These are phyloP conservation scores for Austroboletus niveus DNA, from an alignment of 1,284 basidiomycete genomes.

Conservation along the genomic window DNA sequence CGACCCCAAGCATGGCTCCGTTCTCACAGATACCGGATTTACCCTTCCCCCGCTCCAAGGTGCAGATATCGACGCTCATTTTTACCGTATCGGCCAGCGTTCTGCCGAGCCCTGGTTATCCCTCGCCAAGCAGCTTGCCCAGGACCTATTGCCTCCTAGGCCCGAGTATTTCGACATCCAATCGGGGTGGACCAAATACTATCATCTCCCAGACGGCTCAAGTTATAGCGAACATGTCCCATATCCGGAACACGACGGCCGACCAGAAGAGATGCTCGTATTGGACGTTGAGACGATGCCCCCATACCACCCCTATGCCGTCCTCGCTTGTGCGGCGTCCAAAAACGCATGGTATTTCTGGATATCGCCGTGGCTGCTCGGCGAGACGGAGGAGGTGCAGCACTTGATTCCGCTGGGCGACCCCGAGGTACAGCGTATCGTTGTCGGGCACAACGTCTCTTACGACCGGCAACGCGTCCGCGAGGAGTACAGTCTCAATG, in stretches of 20 bases:
- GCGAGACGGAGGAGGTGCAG: conserved; percentile 55
- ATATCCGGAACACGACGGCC: conserved; percentile 57
- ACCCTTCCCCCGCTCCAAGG: conserved; percentile 86
- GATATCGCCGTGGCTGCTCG: conserved; percentile 92
- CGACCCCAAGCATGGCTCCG: conserved; percentile 77
- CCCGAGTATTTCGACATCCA: conserved; percentile 73
- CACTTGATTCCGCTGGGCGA: conserved; percentile 80
- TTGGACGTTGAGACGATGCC: conserved; percentile 93
- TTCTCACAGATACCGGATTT: conserved; percentile 77
- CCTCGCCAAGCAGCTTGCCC: conserved; percentile 67
- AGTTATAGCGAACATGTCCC: conserved; percentile 64
- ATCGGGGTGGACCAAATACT: conserved; percentile 92
- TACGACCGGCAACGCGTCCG: conserved; percentile 86
- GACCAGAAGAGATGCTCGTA: conserved; percentile 71
- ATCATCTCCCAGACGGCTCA: conserved; percentile 61
- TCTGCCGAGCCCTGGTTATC: conserved; percentile 82
- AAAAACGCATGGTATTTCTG: conserved; percentile 91
- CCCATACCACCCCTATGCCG: conserved; percentile 73
- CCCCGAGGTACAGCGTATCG: conserved; percentile 52
- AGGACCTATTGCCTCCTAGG: conserved; percentile 55
- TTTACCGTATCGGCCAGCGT: conserved; percentile 74
- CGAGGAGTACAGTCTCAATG: conserved; percentile 71
- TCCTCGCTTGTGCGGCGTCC: conserved; percentile 90
- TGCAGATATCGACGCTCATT: conserved; percentile 83
- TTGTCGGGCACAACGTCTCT: conserved; percentile 88